Conservation (phyloP, 2,329 filamentous ascomycete genomes). For the Apiospora pterosperma region DNA sequence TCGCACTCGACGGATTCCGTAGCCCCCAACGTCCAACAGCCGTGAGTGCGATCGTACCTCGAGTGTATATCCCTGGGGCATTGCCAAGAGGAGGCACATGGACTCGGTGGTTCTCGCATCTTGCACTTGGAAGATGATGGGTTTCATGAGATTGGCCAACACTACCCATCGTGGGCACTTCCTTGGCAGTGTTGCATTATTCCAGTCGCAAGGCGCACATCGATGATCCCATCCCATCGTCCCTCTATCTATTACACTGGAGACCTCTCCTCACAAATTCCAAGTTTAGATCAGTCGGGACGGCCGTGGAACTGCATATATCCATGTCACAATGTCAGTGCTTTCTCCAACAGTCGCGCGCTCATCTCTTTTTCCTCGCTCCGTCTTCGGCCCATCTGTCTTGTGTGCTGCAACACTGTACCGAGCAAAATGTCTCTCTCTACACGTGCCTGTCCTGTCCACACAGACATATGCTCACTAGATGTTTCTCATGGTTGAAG, state of each 20-base stretch:
- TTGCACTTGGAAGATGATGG: neutral
- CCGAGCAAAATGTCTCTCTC: neutral
- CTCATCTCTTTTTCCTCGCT: neutral
- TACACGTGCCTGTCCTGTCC: neutral
- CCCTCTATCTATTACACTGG: neutral
- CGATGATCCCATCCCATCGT: slow-evolving; percentile 2
- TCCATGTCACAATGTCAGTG: neutral
- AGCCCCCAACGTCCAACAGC: neutral
- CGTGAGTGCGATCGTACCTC: neutral
- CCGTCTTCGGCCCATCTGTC: neutral
- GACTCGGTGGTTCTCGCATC: neutral
- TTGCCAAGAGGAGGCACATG: neutral
- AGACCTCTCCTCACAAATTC: neutral
- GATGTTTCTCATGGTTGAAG: neutral
- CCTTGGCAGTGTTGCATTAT: neutral
- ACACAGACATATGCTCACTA: neutral
- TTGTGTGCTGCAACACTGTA: neutral
- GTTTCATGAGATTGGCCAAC: neutral
- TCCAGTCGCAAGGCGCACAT: neutral
- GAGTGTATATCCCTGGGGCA: neutral
- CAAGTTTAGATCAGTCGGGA: slow-evolving; percentile 2
- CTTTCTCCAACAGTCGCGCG: neutral
- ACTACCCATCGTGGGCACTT: neutral
- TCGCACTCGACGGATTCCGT: neutral
- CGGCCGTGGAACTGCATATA: neutral